Conservation (phyloP, 257 asterid genomes). For the Handroanthus guayacan region DNA sequence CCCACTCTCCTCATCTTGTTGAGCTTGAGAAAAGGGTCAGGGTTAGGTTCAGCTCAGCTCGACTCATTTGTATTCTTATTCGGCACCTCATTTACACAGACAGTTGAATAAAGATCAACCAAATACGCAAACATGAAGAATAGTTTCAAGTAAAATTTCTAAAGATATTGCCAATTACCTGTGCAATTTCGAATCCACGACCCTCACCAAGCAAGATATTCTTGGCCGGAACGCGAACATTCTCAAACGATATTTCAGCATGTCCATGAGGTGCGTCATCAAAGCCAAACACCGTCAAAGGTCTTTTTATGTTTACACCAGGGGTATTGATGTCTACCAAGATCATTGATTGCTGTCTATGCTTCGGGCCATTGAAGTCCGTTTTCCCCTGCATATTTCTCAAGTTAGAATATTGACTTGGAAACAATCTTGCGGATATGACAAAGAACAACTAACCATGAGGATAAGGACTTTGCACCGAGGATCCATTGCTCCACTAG, state of each 20-base stretch:
- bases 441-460: constrained; percentile 66
- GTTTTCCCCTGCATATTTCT: constrained; percentile 82
- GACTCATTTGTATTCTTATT: too few species aligned
- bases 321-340: constrained; percentile 80
- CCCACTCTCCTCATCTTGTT: too few species aligned
- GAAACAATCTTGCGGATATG: neutral
- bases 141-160: neutral
- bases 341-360: constrained; percentile 94
- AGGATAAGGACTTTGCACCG: constrained; percentile 91
- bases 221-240: constrained; percentile 68
- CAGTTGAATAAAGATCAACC: neutral
- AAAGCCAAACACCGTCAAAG: constrained; percentile 88
- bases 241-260: constrained; percentile 85
- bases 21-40: too few species aligned
- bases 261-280: constrained; percentile 99
- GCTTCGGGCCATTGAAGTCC: constrained; percentile 77
- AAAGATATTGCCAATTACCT: constrained; percentile 50
- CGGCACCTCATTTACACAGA: too few species aligned
- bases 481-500: constrained; percentile 99
- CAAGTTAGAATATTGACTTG: constrained; percentile 34
- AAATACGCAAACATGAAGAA: neutral
- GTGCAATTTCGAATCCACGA: constrained; percentile 98
- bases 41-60: neutral
- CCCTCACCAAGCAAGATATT: constrained; percentile 95
- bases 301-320: constrained; percentile 77